A percentile compares a stretch with the other conserved stretches of the same genome.
phyloP scores from a whole-genome alignment of 2,329 filamentous ascomycete species.

The Mycosphaerelloides madeirae region DNA sequence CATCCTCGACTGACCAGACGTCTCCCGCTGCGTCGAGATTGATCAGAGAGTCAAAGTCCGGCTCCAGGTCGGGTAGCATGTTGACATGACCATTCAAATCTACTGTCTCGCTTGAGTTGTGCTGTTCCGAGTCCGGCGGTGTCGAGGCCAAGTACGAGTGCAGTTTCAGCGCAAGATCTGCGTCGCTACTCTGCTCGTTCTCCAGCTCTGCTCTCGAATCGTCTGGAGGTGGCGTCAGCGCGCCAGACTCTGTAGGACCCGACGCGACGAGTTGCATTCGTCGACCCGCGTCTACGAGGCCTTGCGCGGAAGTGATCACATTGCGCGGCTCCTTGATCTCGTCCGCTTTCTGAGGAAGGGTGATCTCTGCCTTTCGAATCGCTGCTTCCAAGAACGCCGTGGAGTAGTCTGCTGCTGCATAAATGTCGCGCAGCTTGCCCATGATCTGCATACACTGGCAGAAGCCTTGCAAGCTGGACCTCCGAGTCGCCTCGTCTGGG shows the following conservation, averaged over 20 bases:
- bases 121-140: conserved; percentile 40
- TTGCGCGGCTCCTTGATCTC: conserved; percentile 29
- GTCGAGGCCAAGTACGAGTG: conserved; percentile 49
- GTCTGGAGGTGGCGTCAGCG: conserved; percentile 31
- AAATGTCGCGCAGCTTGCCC: conserved; percentile 79
- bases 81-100: not conserved
- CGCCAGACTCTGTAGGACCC: conserved; percentile 15
- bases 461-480: conserved; percentile 73
- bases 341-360: conserved; percentile 48
- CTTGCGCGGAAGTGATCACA: conserved; percentile 41
- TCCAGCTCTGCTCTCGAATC: conserved; percentile 3
- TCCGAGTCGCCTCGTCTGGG: conserved; percentile 64
- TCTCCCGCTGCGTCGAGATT: conserved; percentile 35
- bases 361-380: conserved; percentile 78
- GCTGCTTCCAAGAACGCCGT: conserved; percentile 90
- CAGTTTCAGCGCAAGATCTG: conserved; percentile 44
- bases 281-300: conserved; percentile 43
- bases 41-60: conserved; percentile 36
- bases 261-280: conserved; percentile 33
- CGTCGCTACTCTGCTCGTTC: conserved; percentile 34
- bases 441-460: conserved; percentile 90
- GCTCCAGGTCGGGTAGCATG: conserved; percentile 26
- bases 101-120: conserved; percentile 8
- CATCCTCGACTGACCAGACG: conserved; percentile 31
- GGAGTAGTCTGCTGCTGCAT: conserved; percentile 93